Conservation (phyloP, 257 asterid genomes). For the Solanum gracilifrons region DNA sequence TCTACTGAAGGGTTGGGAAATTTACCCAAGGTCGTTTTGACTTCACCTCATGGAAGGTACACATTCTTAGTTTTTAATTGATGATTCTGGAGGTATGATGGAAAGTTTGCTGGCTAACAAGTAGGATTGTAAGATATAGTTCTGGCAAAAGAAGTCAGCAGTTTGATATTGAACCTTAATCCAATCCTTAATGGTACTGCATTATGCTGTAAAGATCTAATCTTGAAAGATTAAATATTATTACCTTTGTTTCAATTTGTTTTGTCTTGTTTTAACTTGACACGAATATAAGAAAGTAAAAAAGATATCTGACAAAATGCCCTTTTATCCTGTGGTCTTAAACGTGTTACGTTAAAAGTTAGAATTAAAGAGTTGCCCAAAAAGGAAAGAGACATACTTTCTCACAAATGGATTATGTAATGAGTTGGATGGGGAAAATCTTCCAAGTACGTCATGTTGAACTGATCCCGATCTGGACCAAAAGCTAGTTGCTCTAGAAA, state of each 20-base stretch:
- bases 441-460: not conserved
- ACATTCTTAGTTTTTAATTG: not conserved
- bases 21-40: conserved; percentile 67
- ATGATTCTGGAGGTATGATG: not conserved
- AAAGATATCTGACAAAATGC: no score
- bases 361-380: not conserved
- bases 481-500: not conserved
- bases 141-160: not conserved
- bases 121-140: not conserved
- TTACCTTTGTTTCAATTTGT: not conserved
- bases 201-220: not conserved
- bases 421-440: not conserved
- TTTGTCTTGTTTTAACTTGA: no score
- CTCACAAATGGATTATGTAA: not conserved
- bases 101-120: not conserved
- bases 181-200: not conserved
- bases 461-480: not conserved
- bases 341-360: not conserved
- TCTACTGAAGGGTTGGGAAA: conserved; percentile 67
- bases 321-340: no score
- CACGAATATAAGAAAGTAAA: no score
- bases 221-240: not conserved
- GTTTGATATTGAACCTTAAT: not conserved
- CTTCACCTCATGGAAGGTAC: conserved; percentile 81
- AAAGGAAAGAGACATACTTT: not conserved